Percentiles rank a stretch among this genome's conserved stretches.
Evolutionary conservation across 2,329 filamentous ascomycete genomes (phyloP).

Genomic region (Colletotrichum tamarilloi): DNA sequence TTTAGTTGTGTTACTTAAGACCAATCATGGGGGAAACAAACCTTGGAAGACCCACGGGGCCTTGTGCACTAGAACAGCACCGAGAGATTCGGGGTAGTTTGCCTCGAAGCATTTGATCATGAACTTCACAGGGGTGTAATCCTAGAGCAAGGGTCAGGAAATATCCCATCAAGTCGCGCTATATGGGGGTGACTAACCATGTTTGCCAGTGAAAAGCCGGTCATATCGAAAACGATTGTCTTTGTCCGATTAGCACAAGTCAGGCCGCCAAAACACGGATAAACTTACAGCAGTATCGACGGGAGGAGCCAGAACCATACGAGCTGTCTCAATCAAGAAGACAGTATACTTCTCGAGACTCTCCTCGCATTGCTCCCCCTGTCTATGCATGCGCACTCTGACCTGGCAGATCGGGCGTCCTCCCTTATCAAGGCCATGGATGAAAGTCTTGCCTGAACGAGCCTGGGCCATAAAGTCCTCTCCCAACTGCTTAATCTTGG

Average conservation of each 20-base stretch:
- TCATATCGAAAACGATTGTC: slow-evolving; percentile 97
- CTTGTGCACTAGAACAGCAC: slow-evolving; percentile 92
- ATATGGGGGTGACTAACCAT: slow-evolving; percentile 69
- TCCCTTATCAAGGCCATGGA: slow-evolving; percentile 87
- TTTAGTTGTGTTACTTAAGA: neutral
- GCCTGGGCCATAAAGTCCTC: slow-evolving; percentile 86
- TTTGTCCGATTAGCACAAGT: slow-evolving; percentile 47
- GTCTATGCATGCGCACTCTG: slow-evolving; percentile 82
- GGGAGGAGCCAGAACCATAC: slow-evolving; percentile 81
- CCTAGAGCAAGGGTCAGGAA: slow-evolving; percentile 57
- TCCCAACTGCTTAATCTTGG: slow-evolving; percentile 72
- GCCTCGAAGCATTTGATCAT: slow-evolving; percentile 99
- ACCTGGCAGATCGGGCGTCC: slow-evolving; percentile 91
- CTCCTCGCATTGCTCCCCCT: slow-evolving; percentile 84
- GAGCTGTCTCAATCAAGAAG: slow-evolving; percentile 93
- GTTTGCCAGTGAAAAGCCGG: slow-evolving; percentile 90
- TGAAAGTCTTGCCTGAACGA: slow-evolving; percentile 90
- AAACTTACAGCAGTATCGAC: slow-evolving; percentile 89
- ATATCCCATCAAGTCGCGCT: neutral
- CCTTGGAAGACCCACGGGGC: slow-evolving; percentile 97
- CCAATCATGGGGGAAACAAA: slow-evolving; percentile 50
- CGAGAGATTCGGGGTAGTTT: slow-evolving; percentile 95
- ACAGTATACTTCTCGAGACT: slow-evolving; percentile 91
- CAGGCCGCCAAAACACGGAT: neutral
- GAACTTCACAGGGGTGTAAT: slow-evolving; percentile 96